Conservation (phyloP, 768 basidiomycete species). For the Boletus speciosus region DNA sequence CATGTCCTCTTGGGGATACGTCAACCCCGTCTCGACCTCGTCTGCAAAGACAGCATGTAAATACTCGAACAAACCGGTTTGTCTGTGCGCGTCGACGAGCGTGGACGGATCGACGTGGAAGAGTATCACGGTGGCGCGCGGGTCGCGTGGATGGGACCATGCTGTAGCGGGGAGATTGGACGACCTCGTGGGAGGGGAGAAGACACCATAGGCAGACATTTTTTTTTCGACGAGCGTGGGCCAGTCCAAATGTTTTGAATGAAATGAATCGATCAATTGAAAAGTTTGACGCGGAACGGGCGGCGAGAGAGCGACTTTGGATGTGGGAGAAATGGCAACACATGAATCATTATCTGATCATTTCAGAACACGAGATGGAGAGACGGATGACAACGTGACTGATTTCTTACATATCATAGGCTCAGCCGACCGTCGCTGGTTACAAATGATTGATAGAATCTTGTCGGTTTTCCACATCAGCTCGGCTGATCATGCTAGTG, state of each 20-base stretch:
- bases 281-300: not conserved
- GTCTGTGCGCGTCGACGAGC: constrained; percentile 13
- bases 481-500: constrained; percentile 3
- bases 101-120: constrained; percentile 36
- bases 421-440: too few relatives aligned
- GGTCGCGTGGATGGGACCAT: constrained; percentile 38
- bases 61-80: constrained; percentile 56
- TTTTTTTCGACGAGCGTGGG: not conserved
- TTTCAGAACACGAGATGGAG: not conserved
- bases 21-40: constrained; percentile 71
- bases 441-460: too few relatives aligned
- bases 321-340: too few relatives aligned
- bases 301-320: constrained; percentile 1
- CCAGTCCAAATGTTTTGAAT: not conserved
- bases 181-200: constrained; percentile 33
- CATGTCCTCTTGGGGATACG: constrained; percentile 81
- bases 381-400: not conserved
- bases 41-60: constrained; percentile 62
- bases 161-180: constrained; percentile 44
- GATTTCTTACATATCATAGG: not conserved
- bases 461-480: too few relatives aligned
- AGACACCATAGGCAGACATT: constrained; percentile 73
- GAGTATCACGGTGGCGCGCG: constrained; percentile 24
- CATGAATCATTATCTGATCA: not conserved
- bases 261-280: not conserved